Conservation (phyloP, 371 early-diverging fungal genomes). For the Dinochytrium kinnereticum region DNA sequence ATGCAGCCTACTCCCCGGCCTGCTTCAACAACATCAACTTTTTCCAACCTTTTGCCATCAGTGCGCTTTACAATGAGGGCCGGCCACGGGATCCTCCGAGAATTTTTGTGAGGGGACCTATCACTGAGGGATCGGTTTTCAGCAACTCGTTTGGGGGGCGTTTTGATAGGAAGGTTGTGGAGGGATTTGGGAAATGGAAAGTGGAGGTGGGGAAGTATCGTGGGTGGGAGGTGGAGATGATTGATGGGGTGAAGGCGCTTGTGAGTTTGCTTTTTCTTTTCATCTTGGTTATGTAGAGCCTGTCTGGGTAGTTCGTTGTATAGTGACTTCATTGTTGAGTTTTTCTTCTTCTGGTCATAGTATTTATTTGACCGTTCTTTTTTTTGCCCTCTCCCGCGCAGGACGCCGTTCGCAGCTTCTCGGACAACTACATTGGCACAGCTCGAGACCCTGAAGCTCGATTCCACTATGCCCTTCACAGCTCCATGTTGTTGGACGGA, state of each 20-base stretch:
- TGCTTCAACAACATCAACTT: constrained; percentile 1
- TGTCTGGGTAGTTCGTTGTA: too few species aligned
- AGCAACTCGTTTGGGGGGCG: background rate
- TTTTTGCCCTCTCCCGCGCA: background rate
- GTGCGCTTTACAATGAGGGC: background rate
- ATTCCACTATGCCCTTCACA: background rate
- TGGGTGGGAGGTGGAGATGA: background rate
- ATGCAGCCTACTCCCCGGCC: background rate
- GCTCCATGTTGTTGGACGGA: too few species aligned
- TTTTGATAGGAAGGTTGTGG: too few species aligned
- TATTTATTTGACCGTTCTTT: too few species aligned
- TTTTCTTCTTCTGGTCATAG: too few species aligned
- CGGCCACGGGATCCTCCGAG: background rate
- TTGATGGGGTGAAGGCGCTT: background rate
- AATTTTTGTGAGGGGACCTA: background rate
- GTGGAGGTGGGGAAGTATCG: too few species aligned
- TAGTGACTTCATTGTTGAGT: too few species aligned
- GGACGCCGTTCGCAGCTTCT: background rate
- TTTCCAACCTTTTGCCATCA: background rate
- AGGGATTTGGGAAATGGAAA: too few species aligned
- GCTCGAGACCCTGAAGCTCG: background rate
- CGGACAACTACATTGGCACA: background rate
- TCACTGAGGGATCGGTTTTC: background rate
- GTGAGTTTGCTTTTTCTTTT: background rate
- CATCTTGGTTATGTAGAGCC: too few species aligned